Percentiles rank a stretch among this genome's conserved stretches.
Conservation (phyloP, 805 yeast species). For the Wickerhamiella sorbophila region DNA sequence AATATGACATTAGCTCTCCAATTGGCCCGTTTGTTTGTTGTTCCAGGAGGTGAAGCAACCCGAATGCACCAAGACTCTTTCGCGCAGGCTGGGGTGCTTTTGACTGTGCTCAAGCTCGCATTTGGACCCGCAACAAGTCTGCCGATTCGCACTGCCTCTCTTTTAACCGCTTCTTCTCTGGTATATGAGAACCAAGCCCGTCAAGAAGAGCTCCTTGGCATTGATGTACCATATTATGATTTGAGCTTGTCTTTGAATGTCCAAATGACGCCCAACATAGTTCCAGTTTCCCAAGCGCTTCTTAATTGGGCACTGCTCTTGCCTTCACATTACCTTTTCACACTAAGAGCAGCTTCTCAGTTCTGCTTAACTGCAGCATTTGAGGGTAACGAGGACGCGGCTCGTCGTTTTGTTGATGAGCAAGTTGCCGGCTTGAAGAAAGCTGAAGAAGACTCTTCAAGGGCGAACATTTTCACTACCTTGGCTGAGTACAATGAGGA, state of each 20-base stretch:
- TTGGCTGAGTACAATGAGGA: slow-evolving; percentile 67
- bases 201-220: slow-evolving; percentile 58
- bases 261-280: slow-evolving; percentile 24
- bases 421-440: slow-evolving; percentile 39
- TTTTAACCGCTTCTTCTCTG: slow-evolving; percentile 64
- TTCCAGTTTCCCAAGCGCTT: slow-evolving; percentile 64
- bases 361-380: slow-evolving; percentile 55
- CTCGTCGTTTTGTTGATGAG: slow-evolving; percentile 45
- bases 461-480: slow-evolving; percentile 52
- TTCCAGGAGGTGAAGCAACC: slow-evolving; percentile 57
- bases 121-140: slow-evolving; percentile 52
- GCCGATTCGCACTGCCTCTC: slow-evolving; percentile 49
- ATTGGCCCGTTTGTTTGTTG: slow-evolving; percentile 56
- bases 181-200: slow-evolving; percentile 50
- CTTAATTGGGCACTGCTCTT: slow-evolving; percentile 69
- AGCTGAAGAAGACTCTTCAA: slow-evolving; percentile 11
- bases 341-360: slow-evolving; percentile 61
- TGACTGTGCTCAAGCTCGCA: slow-evolving; percentile 52
- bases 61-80: slow-evolving; percentile 46
- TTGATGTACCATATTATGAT: slow-evolving; percentile 88
- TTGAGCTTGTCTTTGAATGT: slow-evolving; percentile 38
- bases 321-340: slow-evolving; percentile 75
- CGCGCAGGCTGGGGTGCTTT: slow-evolving; percentile 45
- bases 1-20: slow-evolving; percentile 57
- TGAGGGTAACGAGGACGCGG: slow-evolving; percentile 45